Evolutionary conservation across 257 asterid species (phyloP).

Genomic region (Solanum etuberosum): DNA sequence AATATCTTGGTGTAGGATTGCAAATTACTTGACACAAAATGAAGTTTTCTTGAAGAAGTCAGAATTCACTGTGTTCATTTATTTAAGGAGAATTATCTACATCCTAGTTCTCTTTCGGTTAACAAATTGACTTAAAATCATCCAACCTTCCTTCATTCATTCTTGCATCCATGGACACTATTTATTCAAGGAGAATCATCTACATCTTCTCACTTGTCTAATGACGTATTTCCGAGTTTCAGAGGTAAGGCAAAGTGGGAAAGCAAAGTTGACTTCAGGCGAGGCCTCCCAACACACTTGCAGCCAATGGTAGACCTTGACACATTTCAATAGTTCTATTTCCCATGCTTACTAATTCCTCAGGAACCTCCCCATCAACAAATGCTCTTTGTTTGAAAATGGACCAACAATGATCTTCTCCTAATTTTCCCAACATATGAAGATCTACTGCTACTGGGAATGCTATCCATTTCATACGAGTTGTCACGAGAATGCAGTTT

Average conservation of each 20-base stretch:
- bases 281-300: not conserved
- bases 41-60: not conserved
- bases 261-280: not conserved
- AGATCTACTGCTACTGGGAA: not conserved
- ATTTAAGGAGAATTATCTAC: not conserved
- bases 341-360: not conserved
- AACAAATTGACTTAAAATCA: not conserved
- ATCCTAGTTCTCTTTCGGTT: not conserved
- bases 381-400: conserved; percentile 10
- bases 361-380: not conserved
- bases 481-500: not conserved
- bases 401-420: conserved; percentile 3
- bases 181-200: not conserved
- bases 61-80: not conserved
- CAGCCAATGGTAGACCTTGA: conserved; percentile 9
- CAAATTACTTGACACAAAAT: not conserved
- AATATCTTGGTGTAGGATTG: not conserved
- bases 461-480: not conserved
- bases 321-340: not conserved
- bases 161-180: not conserved
- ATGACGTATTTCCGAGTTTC: not conserved
- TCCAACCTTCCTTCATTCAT: not conserved
- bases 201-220: not conserved
- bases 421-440: not conserved
- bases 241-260: not conserved